Conservation (phyloP, 2,329 filamentous ascomycete species). For the Neofusicoccum laricinum region DNA sequence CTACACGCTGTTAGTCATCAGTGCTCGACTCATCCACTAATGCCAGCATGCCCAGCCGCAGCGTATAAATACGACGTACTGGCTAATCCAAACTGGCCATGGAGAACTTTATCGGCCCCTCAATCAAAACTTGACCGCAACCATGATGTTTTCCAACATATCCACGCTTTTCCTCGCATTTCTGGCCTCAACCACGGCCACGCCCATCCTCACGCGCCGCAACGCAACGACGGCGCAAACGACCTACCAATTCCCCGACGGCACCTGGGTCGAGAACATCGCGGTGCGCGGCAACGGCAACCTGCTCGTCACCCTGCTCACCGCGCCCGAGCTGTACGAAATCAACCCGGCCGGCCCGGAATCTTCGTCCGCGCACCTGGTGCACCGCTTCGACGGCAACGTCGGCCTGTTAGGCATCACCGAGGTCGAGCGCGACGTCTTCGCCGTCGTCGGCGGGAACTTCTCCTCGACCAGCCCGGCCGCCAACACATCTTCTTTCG, state of each 20-base stretch:
- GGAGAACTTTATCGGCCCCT: too few relatives aligned
- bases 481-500: background rate
- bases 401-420: constrained; percentile 34
- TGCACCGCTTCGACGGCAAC: constrained; percentile 26
- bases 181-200: too few relatives aligned
- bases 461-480: too few relatives aligned
- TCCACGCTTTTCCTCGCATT: too few relatives aligned
- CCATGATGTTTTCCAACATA: too few relatives aligned
- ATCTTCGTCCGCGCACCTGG: constrained; percentile 22
- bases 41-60: too few relatives aligned
- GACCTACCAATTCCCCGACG: constrained; percentile 25
- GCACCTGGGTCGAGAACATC: constrained; percentile 38
- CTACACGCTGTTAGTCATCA: too few relatives aligned
- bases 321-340: constrained; percentile 30
- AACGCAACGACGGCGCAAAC: background rate
- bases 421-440: constrained; percentile 32
- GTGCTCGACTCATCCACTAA: too few relatives aligned
- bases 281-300: constrained; percentile 34
- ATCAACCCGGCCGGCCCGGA: constrained; percentile 26
- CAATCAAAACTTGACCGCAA: too few relatives aligned
- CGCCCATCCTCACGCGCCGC: too few relatives aligned
- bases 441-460: constrained; percentile 29
- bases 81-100: too few relatives aligned
- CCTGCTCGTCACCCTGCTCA: constrained; percentile 33
- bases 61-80: too few relatives aligned